Evolutionary conservation across 208 protist species (phyloP), one percentile per base, ranked within the genome.

Genomic region (Spongospora subterranea): DNA sequence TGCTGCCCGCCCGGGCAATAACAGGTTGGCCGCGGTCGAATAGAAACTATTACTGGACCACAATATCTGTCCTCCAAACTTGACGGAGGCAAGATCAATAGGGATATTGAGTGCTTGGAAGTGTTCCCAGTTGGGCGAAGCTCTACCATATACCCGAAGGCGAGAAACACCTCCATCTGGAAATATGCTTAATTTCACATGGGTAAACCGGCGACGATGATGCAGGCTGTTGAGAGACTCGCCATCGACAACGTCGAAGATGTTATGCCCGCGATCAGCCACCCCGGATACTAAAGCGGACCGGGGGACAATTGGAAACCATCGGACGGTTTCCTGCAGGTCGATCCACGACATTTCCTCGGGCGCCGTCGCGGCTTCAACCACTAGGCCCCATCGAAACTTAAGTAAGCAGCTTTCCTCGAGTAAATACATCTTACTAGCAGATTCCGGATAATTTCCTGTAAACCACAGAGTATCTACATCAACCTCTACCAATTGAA

Each of bases 111-210:
- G 71, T 35, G 71, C 6, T 43, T n/a, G n/a, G 6, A 82, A 43
- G 6, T 35, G 40, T 43, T 35, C 40, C 17, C 6, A 35, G 71
- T 82, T n/a, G 71, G 71, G 71, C 17, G n/a, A 6, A 45, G 71
- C 17, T 43, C 35, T 82, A 6, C 71, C 71, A 43, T 45, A 82
- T 6, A 82, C n/a, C 6, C 71, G 71, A 82, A 82, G 40, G 6
- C 71, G 71, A 82, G 71, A 35, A 13, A 82, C n/a, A 17, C 71
- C 71, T 40, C 71, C 71, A 82, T 82, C 71, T 20, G 71, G 71
- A 43, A 82, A 82, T 17, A 82, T 82, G 17, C 17, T 82, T n/a
- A 82, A 43, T 39, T n/a, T 6, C 6, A 82, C 71, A 82, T 82
- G 71, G 35, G 17, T 82, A 43, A 82, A 82, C n/a, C 17, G 17